Evolutionary conservation across 768 basidiomycete genomes (phyloP).

Genomic region (Serendipita sp.): DNA sequence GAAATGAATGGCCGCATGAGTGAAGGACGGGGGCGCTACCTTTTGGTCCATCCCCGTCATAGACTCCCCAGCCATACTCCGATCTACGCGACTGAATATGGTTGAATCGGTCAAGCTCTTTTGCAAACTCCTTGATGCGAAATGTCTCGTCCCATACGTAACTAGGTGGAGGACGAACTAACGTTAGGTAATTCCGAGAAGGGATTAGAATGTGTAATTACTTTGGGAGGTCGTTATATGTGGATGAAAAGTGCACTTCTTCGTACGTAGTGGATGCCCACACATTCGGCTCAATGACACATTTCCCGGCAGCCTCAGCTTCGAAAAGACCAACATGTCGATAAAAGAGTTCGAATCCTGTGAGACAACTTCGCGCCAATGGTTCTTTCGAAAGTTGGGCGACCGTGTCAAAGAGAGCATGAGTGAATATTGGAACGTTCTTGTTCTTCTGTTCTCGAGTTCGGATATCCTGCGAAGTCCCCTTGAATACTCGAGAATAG

Average conservation of each 20-base stretch:
- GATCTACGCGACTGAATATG: not conserved
- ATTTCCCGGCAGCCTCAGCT: not conserved
- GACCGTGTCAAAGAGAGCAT: conserved; percentile 7
- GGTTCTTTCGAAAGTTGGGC: conserved; percentile 6
- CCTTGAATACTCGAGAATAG: not conserved
- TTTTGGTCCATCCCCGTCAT: no score
- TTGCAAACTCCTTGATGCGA: not conserved
- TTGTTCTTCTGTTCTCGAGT: not conserved
- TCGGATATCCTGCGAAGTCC: not conserved
- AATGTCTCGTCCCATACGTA: conserved; percentile 10
- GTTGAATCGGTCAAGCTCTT: conserved; percentile 6
- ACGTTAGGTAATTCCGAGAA: not conserved
- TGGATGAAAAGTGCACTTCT: not conserved
- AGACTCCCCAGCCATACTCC: no score
- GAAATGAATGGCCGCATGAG: no score
- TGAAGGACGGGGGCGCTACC: no score
- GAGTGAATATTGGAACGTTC: not conserved
- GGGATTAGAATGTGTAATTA: not conserved
- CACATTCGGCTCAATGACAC: not conserved
- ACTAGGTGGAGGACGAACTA: conserved; percentile 6
- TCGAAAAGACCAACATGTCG: conserved; percentile 12
- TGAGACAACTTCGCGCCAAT: conserved; percentile 8
- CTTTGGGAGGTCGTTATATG: conserved; percentile 10
- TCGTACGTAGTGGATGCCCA: not conserved
- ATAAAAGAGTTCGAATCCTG: conserved; percentile 10